phyloP scores from a whole-genome alignment of 2,329 filamentous ascomycete species.

The Claviceps africana region DNA sequence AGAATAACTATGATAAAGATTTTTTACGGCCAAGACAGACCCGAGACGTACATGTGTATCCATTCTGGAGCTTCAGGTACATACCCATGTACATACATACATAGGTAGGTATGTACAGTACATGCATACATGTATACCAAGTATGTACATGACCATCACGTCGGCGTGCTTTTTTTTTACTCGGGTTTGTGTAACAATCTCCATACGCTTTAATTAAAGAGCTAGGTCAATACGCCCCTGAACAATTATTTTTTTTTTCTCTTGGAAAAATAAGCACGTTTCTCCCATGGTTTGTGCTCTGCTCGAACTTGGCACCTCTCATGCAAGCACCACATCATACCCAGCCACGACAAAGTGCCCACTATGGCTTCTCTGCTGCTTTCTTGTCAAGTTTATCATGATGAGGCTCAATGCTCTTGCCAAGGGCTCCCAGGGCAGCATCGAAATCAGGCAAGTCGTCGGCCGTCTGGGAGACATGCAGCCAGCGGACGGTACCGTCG shows the following conservation, averaged over 20 bases:
- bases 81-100: neutral
- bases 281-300: too few species aligned
- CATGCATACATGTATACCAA: too few species aligned
- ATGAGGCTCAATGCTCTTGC: slow-evolving; percentile 4
- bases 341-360: neutral
- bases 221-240: too few species aligned
- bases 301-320: neutral
- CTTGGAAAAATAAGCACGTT: too few species aligned
- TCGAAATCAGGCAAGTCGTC: slow-evolving; percentile 19
- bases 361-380: neutral
- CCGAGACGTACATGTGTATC: neutral
- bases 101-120: neutral
- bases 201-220: neutral
- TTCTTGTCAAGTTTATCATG: neutral
- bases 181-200: neutral
- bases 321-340: neutral
- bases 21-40: neutral
- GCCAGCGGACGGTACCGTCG: slow-evolving; percentile 18
- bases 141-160: neutral
- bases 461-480: slow-evolving; percentile 17
- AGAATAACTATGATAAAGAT: too few species aligned
- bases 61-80: neutral
- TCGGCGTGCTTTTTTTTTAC: too few species aligned
- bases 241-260: too few species aligned
- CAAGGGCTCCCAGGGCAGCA: slow-evolving; percentile 15